Evolutionary conservation across 352 stramenopile species (phyloP), one percentile per base, ranked within the genome.

Genomic region (Thalassiosira sp.): DNA sequence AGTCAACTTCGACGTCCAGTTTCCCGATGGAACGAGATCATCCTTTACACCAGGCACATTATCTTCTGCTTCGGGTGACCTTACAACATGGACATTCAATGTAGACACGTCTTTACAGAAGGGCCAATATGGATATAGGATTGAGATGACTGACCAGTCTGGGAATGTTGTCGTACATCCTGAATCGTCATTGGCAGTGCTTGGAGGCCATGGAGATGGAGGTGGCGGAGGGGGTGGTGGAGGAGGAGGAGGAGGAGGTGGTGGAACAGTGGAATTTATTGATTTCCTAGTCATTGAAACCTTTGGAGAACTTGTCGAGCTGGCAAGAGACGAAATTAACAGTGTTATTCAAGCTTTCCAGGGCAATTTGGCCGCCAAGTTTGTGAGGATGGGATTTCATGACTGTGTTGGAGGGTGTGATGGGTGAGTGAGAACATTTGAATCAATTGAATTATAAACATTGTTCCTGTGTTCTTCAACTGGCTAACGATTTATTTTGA

Each of bases 381-480:
- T 86, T 53, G 11, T 89, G 16, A 61, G 79, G 31, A 28, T 89
- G 13, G 76, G 20, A 5, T 88, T 89, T 69, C 83, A 89, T 45
- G 83, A 89, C 63, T 87, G 83, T 57, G 67, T 89, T 27, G 79
- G 65, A 40, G 69, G 80, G 5, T 86, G 72, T 49, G 67, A 87
- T 76, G 64, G 60, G 49, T 58, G 49, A 58, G 49, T 58, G 31
- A 13, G 8, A 33, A 33, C 5, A 33, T 28, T 3, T 58, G 6
- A 28, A n/a, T 28, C 6, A 28, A 11, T 59, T 28, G 43, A 37
- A 10, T 37, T 37, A n/a, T n/a, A n/a, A n/a, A n/a, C n/a, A n/a
- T n/a, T n/a, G n/a, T n/a, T n/a, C n/a, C n/a, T n/a, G n/a, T n/a
- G n/a, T n/a, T n/a, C n/a, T n/a, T n/a, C n/a, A n/a, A n/a, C n/a